These are phyloP conservation scores for Arxiozyma slooffiae DNA, from an alignment of 1,139 yeast species.

Conservation along the genomic window DNA sequence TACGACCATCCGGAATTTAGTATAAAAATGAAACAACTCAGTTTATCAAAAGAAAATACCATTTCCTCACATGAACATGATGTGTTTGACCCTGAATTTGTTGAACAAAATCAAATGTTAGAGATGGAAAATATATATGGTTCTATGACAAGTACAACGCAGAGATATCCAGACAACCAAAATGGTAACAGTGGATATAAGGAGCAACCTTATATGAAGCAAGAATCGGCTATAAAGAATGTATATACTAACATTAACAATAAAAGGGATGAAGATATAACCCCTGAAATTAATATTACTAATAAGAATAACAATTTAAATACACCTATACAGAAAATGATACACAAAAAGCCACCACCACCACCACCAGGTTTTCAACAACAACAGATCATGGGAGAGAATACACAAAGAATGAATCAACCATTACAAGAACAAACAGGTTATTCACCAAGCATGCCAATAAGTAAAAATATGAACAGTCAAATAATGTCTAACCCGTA, in stretches of 20 bases:
- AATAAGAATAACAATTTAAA: background rate
- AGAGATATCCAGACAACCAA: background rate
- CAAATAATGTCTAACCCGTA: constrained; percentile 1
- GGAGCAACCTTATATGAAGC: background rate
- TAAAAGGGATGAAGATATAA: background rate
- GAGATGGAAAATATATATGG: constrained; percentile 8
- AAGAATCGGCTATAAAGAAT: background rate
- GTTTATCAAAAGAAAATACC: background rate
- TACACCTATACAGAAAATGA: background rate
- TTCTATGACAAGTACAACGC: background rate
- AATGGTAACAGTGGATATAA: background rate
- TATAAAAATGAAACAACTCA: background rate
- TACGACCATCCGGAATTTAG: background rate
- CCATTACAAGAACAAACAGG: background rate
- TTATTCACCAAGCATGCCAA: background rate
- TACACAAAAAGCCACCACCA: constrained; percentile 1
- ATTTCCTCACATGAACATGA: constrained; percentile 9
- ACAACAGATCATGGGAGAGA: background rate
- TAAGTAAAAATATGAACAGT: background rate
- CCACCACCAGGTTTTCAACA: constrained; percentile 1
- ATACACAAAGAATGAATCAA: background rate
- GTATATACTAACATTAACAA: background rate
- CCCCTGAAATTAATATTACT: background rate
- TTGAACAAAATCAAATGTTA: constrained; percentile 20
- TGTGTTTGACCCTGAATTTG: constrained; percentile 29